Evolutionary conservation across 495 filamentous ascomycete species (phyloP).

Genomic region (Aspergillus biplanus): DNA sequence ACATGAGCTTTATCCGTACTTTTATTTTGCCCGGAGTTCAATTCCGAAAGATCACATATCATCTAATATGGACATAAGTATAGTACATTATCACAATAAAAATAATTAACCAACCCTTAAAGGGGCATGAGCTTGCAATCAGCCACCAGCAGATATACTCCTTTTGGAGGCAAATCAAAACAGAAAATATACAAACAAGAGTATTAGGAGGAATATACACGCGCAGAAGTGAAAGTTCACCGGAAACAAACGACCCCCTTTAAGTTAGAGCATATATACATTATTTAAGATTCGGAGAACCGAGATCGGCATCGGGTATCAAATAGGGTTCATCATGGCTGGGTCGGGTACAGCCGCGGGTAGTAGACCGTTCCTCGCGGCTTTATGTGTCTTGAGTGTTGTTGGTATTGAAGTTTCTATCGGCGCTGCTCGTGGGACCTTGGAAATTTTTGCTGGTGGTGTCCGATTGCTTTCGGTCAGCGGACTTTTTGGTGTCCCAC

Average conservation of each 20-base stretch:
- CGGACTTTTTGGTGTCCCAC: slow-evolving; percentile 34
- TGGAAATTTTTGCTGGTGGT: slow-evolving; percentile 16
- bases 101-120: neutral
- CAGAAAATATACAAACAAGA: slow-evolving; percentile 4
- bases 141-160: neutral
- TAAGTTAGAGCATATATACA: slow-evolving; percentile 17
- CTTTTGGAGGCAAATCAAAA: neutral
- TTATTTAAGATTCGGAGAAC: neutral
- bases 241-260: slow-evolving; percentile 8
- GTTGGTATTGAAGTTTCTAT: slow-evolving; percentile 22
- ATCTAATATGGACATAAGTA: neutral
- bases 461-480: slow-evolving; percentile 41
- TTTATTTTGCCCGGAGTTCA: neutral
- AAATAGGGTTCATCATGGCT: slow-evolving; percentile 50
- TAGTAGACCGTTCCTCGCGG: slow-evolving; percentile 11
- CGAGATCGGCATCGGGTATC: slow-evolving; percentile 18
- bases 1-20: neutral
- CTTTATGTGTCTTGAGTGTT: slow-evolving; percentile 14
- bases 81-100: neutral
- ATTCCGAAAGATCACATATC: neutral
- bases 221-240: neutral
- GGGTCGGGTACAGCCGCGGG: slow-evolving; percentile 40
- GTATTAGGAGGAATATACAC: neutral
- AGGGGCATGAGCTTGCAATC: neutral
- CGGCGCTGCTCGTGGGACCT: slow-evolving; percentile 8